These are phyloP conservation scores for Carex kokanica DNA, from an alignment of 176 grass and related monocot genomes.

Conservation along the genomic window DNA sequence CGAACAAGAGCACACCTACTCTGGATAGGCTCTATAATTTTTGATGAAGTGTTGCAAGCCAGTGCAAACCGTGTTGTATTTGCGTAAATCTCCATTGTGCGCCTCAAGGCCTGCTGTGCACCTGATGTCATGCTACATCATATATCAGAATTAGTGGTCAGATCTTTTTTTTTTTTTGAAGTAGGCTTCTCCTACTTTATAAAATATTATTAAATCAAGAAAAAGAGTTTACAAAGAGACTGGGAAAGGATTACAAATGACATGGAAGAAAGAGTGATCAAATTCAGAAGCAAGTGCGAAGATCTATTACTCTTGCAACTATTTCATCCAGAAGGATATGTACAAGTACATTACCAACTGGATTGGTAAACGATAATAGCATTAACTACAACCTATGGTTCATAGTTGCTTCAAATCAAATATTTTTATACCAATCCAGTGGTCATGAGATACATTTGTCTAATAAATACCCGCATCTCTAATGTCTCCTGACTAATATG, in stretches of 20 bases:
- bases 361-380: background rate
- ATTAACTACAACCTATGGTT: background rate
- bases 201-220: too few relatives aligned
- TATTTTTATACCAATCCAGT: background rate
- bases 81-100: constrained; percentile 99
- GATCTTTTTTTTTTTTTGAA: too few relatives aligned
- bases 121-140: constrained; percentile 87
- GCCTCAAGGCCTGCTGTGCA: constrained; percentile 90
- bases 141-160: background rate
- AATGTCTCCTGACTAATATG: background rate
- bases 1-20: constrained; percentile 91
- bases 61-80: constrained; percentile 94
- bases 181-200: too few relatives aligned
- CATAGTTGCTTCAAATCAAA: background rate
- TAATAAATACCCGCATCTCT: background rate
- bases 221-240: too few relatives aligned
- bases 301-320: background rate
- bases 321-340: background rate
- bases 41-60: constrained; percentile 95
- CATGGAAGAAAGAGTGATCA: background rate
- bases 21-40: constrained; percentile 99
- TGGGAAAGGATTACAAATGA: too few relatives aligned
- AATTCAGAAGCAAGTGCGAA: background rate
- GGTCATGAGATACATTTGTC: background rate
- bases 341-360: background rate